A percentile compares a stretch with the other conserved stretches of the same genome.
phyloP scores from a whole-genome alignment of 2,329 filamentous ascomycete genomes.

The Epichloe brachyelytri region DNA sequence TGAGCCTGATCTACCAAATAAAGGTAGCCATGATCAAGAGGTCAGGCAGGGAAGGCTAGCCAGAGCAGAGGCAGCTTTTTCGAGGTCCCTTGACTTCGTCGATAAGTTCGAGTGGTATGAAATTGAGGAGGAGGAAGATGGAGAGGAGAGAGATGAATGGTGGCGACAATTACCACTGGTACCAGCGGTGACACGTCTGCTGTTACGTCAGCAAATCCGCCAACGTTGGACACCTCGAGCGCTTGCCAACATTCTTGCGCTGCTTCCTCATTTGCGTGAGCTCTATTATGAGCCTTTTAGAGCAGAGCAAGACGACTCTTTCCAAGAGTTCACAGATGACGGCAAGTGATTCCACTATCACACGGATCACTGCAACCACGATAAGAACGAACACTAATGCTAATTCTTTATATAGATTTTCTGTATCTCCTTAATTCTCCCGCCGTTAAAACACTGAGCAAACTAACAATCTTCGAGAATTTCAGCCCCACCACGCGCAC shows the following conservation, averaged over 20 bases:
- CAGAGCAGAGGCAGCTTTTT: too few relatives aligned
- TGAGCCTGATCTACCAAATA: constrained; percentile 13
- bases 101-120: neutral
- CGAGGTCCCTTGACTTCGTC: too few relatives aligned
- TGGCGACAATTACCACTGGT: constrained; percentile 21
- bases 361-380: constrained; percentile 17
- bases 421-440: constrained; percentile 15
- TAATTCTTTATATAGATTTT: neutral
- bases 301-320: too few relatives aligned
- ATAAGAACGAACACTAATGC: neutral
- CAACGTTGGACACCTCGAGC: constrained; percentile 20
- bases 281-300: constrained; percentile 22
- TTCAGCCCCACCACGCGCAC: constrained; percentile 17
- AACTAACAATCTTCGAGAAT: constrained; percentile 23
- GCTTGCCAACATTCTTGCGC: constrained; percentile 20
- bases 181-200: constrained; percentile 19
- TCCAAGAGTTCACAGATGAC: constrained; percentile 18
- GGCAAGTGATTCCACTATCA: constrained; percentile 6
- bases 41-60: neutral
- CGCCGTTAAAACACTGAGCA: constrained; percentile 13
- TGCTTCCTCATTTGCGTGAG: constrained; percentile 23
- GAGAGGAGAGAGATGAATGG: constrained; percentile 11
- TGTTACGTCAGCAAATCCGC: constrained; percentile 25
- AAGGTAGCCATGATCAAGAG: constrained; percentile 10
- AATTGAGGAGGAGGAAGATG: neutral